Base-by-base conservation (phyloP, 2,329 filamentous ascomycete genomes). In the Periglandula ipomoeae region DNA sequence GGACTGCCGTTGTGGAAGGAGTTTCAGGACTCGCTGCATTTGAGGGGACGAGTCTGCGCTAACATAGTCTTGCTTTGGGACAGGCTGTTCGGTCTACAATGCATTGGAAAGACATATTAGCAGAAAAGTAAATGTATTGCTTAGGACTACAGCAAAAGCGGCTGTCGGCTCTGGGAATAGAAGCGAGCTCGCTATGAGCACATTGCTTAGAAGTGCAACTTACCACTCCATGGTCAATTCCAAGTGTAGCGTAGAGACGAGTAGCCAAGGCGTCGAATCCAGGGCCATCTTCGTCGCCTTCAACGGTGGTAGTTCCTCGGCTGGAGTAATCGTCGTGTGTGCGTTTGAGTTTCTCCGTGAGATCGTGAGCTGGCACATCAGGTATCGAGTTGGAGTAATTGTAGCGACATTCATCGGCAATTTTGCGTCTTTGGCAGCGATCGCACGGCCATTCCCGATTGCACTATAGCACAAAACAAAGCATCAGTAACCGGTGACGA, bases 391-490 rank as follows among this genome's bases (percentile, higher is more conserved):
- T 50, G 9, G 52, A 45, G 34, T 55, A 52, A 47, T 50, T 57
- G 46, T 62, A 65, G 27, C 53, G 55, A 45, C 61, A 64, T 43
- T 58, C 54, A 22, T 60, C 56, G 22, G 59, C 56, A 9, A 63
- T 58, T 50, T 61, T 61, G 44, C 62, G 61, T 15, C 58, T 58
- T 37, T 60, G 56, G 42, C 62, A 65, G 38, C 61, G 59, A 50
- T 62, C 57, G 53, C 62, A 65, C 10, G 62, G 62, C 59, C 60
- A 65, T 52, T 61, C 57, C 3, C 61, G 59, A 49, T 61, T 61
- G 52, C 62, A 65, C 61, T 65, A 32, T 13, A 15, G 10, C 11
- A 32, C 30, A 32, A 35, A 34, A 30, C 19, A 10, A n/a, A 15
- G n/a, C 4, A 19, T 26, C 17, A 34, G 34, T 20, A 23, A 35